Evolutionary conservation across 352 stramenopile genomes (phyloP).

Genomic region (Pythium sp.): DNA sequence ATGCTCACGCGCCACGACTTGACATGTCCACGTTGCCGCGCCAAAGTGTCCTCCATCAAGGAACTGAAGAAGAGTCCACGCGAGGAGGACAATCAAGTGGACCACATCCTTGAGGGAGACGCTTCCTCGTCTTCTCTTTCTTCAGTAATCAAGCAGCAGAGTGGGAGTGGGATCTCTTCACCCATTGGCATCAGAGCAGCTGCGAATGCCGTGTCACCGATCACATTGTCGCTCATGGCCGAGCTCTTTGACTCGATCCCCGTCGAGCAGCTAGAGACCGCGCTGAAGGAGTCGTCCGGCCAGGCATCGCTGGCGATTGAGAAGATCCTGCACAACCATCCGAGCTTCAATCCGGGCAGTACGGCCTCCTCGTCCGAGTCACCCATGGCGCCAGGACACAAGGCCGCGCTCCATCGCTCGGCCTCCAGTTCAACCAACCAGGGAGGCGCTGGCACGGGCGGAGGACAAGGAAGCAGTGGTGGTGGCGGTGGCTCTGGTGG

Average conservation of each 20-base stretch:
- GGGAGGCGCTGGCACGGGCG: too few species aligned
- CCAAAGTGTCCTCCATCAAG: constrained; percentile 10
- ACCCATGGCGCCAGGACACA: constrained; percentile 6
- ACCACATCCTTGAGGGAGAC: constrained; percentile 25
- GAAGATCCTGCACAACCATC: constrained; percentile 58
- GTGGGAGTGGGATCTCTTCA: constrained; percentile 29
- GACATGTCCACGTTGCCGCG: constrained; percentile 15
- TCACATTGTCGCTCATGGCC: constrained; percentile 59
- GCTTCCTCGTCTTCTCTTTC: not conserved
- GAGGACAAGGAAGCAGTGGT: constrained; percentile 21
- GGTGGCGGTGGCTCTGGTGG: constrained; percentile 12
- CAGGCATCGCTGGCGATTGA: constrained; percentile 65
- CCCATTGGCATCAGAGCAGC: constrained; percentile 9
- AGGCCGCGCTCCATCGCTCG: constrained; percentile 30
- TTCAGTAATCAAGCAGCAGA: constrained; percentile 30
- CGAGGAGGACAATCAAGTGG: constrained; percentile 27
- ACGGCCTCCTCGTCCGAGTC: not conserved
- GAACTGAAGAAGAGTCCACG: not conserved
- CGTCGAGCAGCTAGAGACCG: constrained; percentile 54
- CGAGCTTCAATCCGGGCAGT: constrained; percentile 61
- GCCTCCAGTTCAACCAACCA: constrained; percentile 4
- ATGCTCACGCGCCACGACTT: constrained; percentile 6
- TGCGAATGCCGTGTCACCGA: constrained; percentile 31
- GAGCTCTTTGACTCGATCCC: constrained; percentile 75
- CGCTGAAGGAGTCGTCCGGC: constrained; percentile 43